Evolutionary conservation across 2,329 filamentous ascomycete species (phyloP), one percentile per base, ranked within the genome.

Genomic region (Cladobotryum mycophilum): DNA sequence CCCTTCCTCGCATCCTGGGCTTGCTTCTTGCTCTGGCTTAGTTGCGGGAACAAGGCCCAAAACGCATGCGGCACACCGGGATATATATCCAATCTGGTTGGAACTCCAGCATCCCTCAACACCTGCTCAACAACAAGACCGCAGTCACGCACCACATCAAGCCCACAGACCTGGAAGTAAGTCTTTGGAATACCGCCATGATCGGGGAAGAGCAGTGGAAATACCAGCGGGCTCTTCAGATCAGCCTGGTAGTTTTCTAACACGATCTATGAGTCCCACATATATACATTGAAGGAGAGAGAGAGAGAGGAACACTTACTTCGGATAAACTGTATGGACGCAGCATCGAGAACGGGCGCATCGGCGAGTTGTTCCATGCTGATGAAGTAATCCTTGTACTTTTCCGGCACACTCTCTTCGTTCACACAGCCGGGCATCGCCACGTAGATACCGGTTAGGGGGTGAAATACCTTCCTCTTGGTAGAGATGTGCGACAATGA

Each of bases 101-200:
- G 41, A 1, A 66, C 57, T 0, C 60, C 62, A 2, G 55, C 55
- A 18, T 66, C 64, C 35, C 45, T 59, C 53, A 58, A 63, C 8
- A 63, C 54, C 40, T 64, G 61, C 42, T 67, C 63, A 49, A 61
- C 56, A 13, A 66, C 49, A 36, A 67, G 51, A 1, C 57, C 59
- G 41, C 58, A 61, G 42, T 67, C 64, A 20, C 64, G 55, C 15
- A 62, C 47, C 1, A 61, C 60, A 38, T 68, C 65, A 11, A 63
- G 44, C 2, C 64, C 64, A 30, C 59, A 67, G 6, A 56, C 56
- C 40, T 67, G 64, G 17, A 67, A 65, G 45, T 66, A 68, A 7
- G 64, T 66, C 53, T 58, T 65, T 11, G 62, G 64, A 13, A 65
- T 53, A 2, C 55, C 54, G 4, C 41, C 53, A 41, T 58, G 56